A percentile compares a stretch with the other conserved stretches of the same genome.
Evolutionary conservation across 176 grass and related monocot species (phyloP).

Genomic region (Phoenix dactylifera): DNA sequence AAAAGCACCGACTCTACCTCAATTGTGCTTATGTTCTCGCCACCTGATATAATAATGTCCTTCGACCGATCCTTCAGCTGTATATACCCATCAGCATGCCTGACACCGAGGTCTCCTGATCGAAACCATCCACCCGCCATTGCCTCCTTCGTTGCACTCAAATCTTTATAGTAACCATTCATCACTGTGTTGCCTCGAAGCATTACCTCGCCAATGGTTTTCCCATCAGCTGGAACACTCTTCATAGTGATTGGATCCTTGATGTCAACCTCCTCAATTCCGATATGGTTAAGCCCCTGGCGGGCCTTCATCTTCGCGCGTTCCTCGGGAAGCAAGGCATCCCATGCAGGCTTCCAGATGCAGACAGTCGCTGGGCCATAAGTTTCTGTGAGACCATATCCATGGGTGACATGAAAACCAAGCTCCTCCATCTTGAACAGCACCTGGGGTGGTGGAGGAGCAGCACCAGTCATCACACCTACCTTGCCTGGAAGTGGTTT

Average conservation of each 20-base stretch:
- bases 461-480: constrained; percentile 36
- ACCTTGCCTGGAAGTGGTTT: constrained; percentile 13
- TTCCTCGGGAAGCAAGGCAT: constrained; percentile 20
- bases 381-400: constrained; percentile 47
- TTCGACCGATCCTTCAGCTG: constrained; percentile 48
- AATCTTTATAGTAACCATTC: constrained; percentile 37
- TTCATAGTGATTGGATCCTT: constrained; percentile 37
- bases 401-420: constrained; percentile 35
- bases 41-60: constrained; percentile 41
- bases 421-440: constrained; percentile 28
- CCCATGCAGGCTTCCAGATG: constrained; percentile 50
- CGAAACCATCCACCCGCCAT: constrained; percentile 43
- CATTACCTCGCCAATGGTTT: constrained; percentile 40
- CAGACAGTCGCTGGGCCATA: constrained; percentile 29
- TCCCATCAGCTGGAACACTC: constrained; percentile 27
- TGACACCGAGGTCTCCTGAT: constrained; percentile 39
- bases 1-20: constrained; percentile 43
- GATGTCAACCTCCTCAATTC: constrained; percentile 25
- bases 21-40: constrained; percentile 48
- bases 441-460: constrained; percentile 28
- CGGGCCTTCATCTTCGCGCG: constrained; percentile 32
- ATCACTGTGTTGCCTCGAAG: constrained; percentile 50
- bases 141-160: constrained; percentile 19
- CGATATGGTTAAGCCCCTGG: constrained; percentile 35
- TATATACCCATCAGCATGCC: constrained; percentile 37